Base-by-base conservation (phyloP, 2,329 filamentous ascomycete species). In the Alternaria angustiovoidea region DNA sequence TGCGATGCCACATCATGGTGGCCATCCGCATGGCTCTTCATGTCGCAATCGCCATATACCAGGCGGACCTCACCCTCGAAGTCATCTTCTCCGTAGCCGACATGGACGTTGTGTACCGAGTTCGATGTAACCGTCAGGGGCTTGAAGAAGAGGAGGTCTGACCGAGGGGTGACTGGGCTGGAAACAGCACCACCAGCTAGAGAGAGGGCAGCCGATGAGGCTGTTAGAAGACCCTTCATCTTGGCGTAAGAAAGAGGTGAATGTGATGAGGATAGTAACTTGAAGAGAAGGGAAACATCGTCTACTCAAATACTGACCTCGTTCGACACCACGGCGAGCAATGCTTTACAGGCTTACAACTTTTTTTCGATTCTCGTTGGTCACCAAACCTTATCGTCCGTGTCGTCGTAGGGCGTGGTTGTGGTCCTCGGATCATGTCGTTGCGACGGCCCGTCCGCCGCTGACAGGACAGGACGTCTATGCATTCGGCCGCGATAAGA, bases 101-200 rank as follows among this genome's bases (percentile, higher is more conserved):
- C 71, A 43, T 84, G 79, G 30, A 85, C 75, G 65, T 86, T 86
- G 66, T 85, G 82, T 60, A 85, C 65, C 0, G 80, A 81, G 58
- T 79, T 78, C 0, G 76, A 62, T 1, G 73, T 79, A 28, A 82
- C 73, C 7, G 43, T 58, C 7, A 76, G 62, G 7, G 75, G 76
- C 16, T 74, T 75, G 54, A 74, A 74, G 43, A 79, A 73, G 26
- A 77, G 53, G 28, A 72, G 39, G 2, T 75, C 67, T 16, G 72
- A 70, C 18, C 63, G 68, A 59, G 64, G 32, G 8, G 44, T 46
- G 9, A 72, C 51, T 34, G 69, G 71, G 55, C 58, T 58, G 44
- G 70, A 63, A 26, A 73, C 43, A 44, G 59, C 62, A 8, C 59
- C 52, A n/a, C 61, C 63, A 49, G 71, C 67, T 54, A 75, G 62